phyloP scores from a whole-genome alignment of 441 rosid genomes.

The Gossypium lobatum region DNA sequence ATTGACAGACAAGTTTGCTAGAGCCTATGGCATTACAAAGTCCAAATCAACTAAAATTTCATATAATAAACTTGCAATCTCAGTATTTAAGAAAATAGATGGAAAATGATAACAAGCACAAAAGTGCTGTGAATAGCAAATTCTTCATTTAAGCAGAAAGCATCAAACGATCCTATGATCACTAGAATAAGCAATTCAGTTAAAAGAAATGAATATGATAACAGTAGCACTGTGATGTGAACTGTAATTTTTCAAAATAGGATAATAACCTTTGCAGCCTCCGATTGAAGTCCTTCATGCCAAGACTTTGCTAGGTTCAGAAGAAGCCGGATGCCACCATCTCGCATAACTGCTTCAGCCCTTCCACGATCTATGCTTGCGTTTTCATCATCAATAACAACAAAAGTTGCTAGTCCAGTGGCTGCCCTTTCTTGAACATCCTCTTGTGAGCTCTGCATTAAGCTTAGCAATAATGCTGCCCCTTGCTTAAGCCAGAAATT shows the following conservation, averaged over 20 bases:
- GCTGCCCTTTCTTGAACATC: slow-evolving; percentile 97
- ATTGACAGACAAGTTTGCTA: slow-evolving; percentile 94
- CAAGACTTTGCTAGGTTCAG: slow-evolving; percentile 85
- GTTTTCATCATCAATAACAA: slow-evolving; percentile 90
- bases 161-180: slow-evolving; percentile 6
- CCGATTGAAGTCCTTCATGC: slow-evolving; percentile 94
- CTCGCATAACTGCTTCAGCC: slow-evolving; percentile 92
- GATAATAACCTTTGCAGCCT: slow-evolving; percentile 66
- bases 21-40: slow-evolving; percentile 42
- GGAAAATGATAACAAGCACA: not conserved
- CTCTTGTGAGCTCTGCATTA: slow-evolving; percentile 88
- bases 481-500: slow-evolving; percentile 96
- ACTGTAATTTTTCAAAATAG: not conserved
- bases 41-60: slow-evolving; percentile 12
- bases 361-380: slow-evolving; percentile 88
- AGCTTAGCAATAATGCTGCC: slow-evolving; percentile 62
- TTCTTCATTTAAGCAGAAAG: not conserved
- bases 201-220: not conserved
- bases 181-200: not conserved
- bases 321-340: slow-evolving; percentile 86
- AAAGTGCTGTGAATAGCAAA: not conserved
- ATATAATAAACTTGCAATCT: slow-evolving; percentile 8
- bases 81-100: slow-evolving; percentile 1
- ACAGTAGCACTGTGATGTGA: not conserved
- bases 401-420: slow-evolving; percentile 89